Base-by-base conservation (phyloP, 2,329 filamentous ascomycete species). In the Aspergillus viridinutans region DNA sequence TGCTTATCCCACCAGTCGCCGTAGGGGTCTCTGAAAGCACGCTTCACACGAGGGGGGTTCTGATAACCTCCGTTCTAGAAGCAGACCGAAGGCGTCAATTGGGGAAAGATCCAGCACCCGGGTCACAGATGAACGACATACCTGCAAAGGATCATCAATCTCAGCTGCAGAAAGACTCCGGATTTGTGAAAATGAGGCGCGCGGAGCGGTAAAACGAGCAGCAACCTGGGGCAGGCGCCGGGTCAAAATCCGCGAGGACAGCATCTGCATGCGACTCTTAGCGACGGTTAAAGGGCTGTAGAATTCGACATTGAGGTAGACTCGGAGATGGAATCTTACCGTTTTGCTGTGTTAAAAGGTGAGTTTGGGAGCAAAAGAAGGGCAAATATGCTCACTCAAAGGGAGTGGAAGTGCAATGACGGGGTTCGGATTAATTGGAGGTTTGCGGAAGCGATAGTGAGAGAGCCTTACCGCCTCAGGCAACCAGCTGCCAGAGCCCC, bases 1-100 rank as follows among this genome's bases (percentile, higher is more conserved):
- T 99, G 94, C 76, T 92, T 89, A 78, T 99, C 93, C 90, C 92
- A 97, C 91, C 92, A 99, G 72, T 90, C 87, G 72, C 78, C 93
- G 74, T 97, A 85, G 38, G 95, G 94, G 76, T 97, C 94, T 73
- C 94, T 90, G 79, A 91, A 90, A 75, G 92, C 88, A 67, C 93
- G 89, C 83, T 96, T 97, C 76, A 93, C 80, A 54, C 82, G 68
- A 48, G 78, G 78, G 62, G 78, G 78, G 63, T 80, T 80, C 60
- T 74, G 72, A 63, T 80, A 81, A 64, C 73, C 74, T 60, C 73
- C 73, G 60, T 80, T 80, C 78, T 80, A 63, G 23, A 49, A 25
- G 52, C 52, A 51, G 45, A 64, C 59, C 65, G 60, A 62, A 47
- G 45, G 32, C 28, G 59, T 60, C 57, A 64, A 61, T 63, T 59